Base-by-base conservation (phyloP, 805 yeast species). In the Saccharomycopsis fermentans region DNA sequence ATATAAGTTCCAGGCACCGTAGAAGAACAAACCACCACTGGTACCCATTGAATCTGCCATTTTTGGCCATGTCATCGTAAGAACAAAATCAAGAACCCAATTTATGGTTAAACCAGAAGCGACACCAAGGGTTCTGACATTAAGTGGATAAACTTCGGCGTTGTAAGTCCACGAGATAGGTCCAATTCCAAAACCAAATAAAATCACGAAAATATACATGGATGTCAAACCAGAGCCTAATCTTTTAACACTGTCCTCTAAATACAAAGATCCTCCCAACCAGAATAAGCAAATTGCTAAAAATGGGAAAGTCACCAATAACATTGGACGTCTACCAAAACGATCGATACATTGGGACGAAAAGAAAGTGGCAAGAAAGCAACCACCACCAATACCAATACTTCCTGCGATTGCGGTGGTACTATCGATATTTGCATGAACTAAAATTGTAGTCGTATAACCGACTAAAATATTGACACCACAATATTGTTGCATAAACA, bases 241-340 rank as follows among this genome's bases (percentile, higher is more conserved):
- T 63, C 80, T 69, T 2, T 74, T 74, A 16, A 69, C 58, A 11
- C 73, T 71, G 16, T 66, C 63, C 27, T 66, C 62, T 52, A 77
- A 69, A 65, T 75, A 73, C 66, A 79, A 73, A 1, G 77, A 78
- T 47, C 75, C 73, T 36, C 80, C 81, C 3, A 80, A 69, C 72
- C 79, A 69, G 54, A 84, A 77, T 60, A 84, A 68, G 67, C 78
- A 80, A 54, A 80, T 60, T 11, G 79, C 78, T 79, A 83, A 77
- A 57, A 81, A 71, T 5, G 89, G 89, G 70, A 82, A 76, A 1
- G 88, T 84, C 47, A 70, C 66, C 53, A 83, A 72, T 61, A 82
- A 71, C 67, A 84, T 74, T 39, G 74, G 70, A 62, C 82, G 67
- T 64, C 82, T 71, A n/a, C 82, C 82, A 63, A 69, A 76, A 27